Conservation (phyloP, 2,329 filamentous ascomycete genomes). For the Emydomyces testavorans region DNA sequence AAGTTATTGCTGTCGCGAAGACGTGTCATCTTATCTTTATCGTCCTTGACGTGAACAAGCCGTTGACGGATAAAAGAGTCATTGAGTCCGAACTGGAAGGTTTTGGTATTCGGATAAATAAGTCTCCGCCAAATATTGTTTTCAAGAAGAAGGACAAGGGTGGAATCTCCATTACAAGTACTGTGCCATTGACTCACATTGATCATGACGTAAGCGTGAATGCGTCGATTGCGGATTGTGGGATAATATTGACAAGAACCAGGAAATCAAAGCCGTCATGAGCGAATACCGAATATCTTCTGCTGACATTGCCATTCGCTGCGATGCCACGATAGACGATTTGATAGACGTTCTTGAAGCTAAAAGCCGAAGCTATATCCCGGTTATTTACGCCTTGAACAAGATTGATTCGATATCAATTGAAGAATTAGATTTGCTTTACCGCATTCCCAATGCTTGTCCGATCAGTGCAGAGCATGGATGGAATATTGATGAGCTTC, state of each 20-base stretch:
- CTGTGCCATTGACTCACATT: slow-evolving; percentile 81
- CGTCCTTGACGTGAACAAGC: slow-evolving; percentile 96
- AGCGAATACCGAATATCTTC: slow-evolving; percentile 92
- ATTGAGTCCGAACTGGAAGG: slow-evolving; percentile 94
- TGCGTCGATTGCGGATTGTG: not conserved
- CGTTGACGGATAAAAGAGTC: slow-evolving; percentile 87
- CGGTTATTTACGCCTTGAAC: slow-evolving; percentile 97
- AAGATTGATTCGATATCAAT: slow-evolving; percentile 98
- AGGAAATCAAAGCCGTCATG: slow-evolving; percentile 96
- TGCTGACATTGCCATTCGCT: slow-evolving; percentile 93
- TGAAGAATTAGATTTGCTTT: slow-evolving; percentile 89
- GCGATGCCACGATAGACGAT: slow-evolving; percentile 94
- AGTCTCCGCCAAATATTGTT: slow-evolving; percentile 92
- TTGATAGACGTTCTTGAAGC: slow-evolving; percentile 92
- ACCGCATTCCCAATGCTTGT: slow-evolving; percentile 91
- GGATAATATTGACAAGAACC: not conserved
- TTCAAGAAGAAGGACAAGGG: slow-evolving; percentile 99
- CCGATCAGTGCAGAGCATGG: slow-evolving; percentile 96
- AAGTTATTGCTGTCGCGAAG: slow-evolving; percentile 98
- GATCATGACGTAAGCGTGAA: slow-evolving; percentile 54
- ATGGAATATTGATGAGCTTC: slow-evolving; percentile 93
- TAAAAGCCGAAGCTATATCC: slow-evolving; percentile 89
- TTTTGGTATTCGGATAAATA: slow-evolving; percentile 96
- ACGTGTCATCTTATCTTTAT: slow-evolving; percentile 99
- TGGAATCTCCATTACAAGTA: slow-evolving; percentile 90